These are phyloP conservation scores for Penicillium sp. DNA, from an alignment of 2,329 filamentous ascomycete genomes.

Conservation along the genomic window DNA sequence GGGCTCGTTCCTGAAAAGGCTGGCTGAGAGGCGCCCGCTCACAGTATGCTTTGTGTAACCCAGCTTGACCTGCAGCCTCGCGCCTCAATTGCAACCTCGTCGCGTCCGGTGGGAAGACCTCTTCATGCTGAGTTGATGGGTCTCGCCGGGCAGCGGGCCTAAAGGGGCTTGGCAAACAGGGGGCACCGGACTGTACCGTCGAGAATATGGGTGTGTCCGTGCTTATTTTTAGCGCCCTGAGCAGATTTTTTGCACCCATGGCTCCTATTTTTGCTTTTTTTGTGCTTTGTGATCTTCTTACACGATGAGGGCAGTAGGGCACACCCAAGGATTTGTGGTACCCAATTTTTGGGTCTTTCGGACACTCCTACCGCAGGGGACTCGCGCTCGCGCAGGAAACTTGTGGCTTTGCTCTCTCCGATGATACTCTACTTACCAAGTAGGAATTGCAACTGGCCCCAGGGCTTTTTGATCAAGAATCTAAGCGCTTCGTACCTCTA, in stretches of 20 bases:
- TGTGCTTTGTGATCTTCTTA: neutral
- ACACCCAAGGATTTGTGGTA: neutral
- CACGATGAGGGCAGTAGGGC: neutral
- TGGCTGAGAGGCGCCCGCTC: conserved; percentile 7
- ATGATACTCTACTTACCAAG: neutral
- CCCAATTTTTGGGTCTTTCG: neutral
- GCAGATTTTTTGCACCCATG: neutral
- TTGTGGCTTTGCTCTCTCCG: neutral
- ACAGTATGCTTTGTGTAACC: neutral
- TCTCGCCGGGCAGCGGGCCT: neutral
- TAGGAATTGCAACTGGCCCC: neutral
- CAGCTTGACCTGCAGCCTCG: neutral
- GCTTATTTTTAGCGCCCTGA: conserved; percentile 2
- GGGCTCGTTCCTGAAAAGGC: conserved; percentile 17
- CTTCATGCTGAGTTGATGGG: neutral
- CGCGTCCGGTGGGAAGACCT: neutral
- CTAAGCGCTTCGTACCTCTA: neutral
- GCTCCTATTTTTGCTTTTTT: neutral
- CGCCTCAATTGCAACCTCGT: conserved; percentile 1
- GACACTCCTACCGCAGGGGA: neutral
- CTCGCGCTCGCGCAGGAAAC: too few species aligned
- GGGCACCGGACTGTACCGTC: neutral
- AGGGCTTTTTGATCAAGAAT: neutral
- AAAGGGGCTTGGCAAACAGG: neutral
- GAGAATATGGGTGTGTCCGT: neutral